phyloP scores from a whole-genome alignment of 495 filamentous ascomycete genomes.

The Penicillium ochrochloron region DNA sequence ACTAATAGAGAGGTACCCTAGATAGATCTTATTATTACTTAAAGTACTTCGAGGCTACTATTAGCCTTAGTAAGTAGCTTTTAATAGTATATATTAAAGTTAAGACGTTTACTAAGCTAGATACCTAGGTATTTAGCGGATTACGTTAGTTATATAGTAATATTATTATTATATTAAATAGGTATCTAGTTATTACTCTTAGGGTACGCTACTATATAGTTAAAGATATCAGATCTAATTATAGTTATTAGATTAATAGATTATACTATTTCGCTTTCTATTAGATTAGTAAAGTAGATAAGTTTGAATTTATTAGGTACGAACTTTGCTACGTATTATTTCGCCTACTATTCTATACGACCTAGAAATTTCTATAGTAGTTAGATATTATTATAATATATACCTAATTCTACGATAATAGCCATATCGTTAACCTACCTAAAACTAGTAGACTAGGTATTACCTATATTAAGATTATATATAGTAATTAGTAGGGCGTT shows the following conservation, averaged over 20 bases:
- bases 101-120: constrained; percentile 12
- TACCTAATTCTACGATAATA: too few species aligned
- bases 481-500: background rate
- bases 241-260: too few species aligned
- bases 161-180: background rate
- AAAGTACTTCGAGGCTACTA: constrained; percentile 17
- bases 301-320: constrained; percentile 19
- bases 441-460: too few species aligned
- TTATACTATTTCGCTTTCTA: too few species aligned
- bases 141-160: background rate
- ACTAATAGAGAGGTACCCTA: constrained; percentile 19
- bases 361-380: too few species aligned
- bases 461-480: background rate
- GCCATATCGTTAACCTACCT: too few species aligned
- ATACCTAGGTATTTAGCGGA: constrained; percentile 9
- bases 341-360: too few species aligned
- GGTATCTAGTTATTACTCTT: constrained; percentile 10
- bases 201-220: too few species aligned
- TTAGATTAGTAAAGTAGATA: too few species aligned
- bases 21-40: constrained; percentile 18
- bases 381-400: too few species aligned
- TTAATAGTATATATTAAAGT: constrained; percentile 14
- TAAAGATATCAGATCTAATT: too few species aligned
- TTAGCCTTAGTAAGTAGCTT: constrained; percentile 20
- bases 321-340: constrained; percentile 24